These are phyloP conservation scores for Phytophthora tentaculata DNA, from an alignment of 352 stramenopile species.

Conservation along the genomic window DNA sequence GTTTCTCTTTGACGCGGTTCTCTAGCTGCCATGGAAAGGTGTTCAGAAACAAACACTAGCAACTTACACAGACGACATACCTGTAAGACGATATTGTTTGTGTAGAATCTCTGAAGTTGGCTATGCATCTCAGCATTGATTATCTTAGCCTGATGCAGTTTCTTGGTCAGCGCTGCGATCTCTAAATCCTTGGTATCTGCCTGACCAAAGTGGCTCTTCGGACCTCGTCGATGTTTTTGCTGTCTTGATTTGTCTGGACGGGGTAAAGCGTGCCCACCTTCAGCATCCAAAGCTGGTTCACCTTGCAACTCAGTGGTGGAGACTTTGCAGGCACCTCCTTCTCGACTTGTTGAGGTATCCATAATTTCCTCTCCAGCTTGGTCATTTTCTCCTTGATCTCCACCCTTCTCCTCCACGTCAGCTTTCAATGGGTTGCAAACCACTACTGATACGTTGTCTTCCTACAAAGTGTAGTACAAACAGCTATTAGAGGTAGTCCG, in stretches of 20 bases:
- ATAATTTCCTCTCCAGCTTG: too few species aligned
- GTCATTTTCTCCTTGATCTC: too few species aligned
- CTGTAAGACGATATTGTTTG: conserved; percentile 56
- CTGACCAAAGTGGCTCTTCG: conserved; percentile 4
- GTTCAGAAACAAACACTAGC: too few species aligned
- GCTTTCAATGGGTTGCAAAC: not conserved
- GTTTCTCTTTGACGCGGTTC: conserved; percentile 71
- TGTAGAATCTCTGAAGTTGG: conserved; percentile 59
- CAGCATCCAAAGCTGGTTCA: not conserved
- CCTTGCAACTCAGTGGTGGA: not conserved
- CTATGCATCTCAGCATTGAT: conserved; percentile 48
- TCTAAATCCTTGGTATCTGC: conserved; percentile 15
- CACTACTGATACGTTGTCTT: conserved; percentile 1
- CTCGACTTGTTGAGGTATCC: too few species aligned
- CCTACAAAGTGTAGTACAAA: not conserved
- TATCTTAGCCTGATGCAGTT: conserved; percentile 55
- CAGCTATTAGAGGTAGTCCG: too few species aligned
- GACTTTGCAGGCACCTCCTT: too few species aligned
- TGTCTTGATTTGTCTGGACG: conserved; percentile 8
- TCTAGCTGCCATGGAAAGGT: conserved; percentile 55
- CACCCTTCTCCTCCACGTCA: not conserved
- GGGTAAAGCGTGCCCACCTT: not conserved
- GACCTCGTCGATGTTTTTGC: not conserved
- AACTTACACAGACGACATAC: too few species aligned
- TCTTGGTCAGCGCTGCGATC: conserved; percentile 40